Base-by-base conservation (phyloP, 2,329 filamentous ascomycete species). In the Arthroderma uncinatum region DNA sequence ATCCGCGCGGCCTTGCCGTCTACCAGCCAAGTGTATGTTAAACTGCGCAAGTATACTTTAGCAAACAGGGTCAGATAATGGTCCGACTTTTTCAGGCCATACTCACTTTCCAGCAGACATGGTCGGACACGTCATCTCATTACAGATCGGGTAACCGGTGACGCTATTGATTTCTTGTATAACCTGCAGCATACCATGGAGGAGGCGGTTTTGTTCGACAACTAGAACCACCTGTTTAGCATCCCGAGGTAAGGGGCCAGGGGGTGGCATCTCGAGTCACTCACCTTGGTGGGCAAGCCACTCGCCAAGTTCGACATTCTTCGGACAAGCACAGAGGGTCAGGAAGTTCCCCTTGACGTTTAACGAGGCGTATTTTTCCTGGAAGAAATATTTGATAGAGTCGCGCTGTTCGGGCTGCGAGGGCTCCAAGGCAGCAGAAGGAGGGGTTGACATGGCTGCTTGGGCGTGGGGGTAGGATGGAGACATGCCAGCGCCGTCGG, bases 321-420 rank as follows among this genome's bases (percentile, higher is more conserved):
- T 91, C 21, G 92, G 92, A 68, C 91, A 86, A 53, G 90, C 89
- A 66, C 91, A 94, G 59, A 97, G 75, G 9, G 92, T 96, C 85
- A 95, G 89, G 70, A 97, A 96, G 76, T 96, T 97, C 59, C 92
- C 92, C 76, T 92, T 95, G 67, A 96, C 91, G 63, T 95, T 95
- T 67, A 95, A 84, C 69, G 86, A 87, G 56, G 87, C 85, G 59
- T 77, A 77, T 64, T 76, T 77, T 66, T 78, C 75, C 62, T 75
- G 73, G 62, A 78, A 76, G 63, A 77, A 78, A 63, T 76, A 77
- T 62, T 77, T 78, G 34, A 72, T 70, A n/a, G 70, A 66, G 57
- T 75, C 71, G 34, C 72, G 70, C 61, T 55, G 53, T 10, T 73
- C 73, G 39, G 61, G 63, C 56, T 65, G 62, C 60, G 68, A 63